phyloP scores from a whole-genome alignment of 768 basidiomycete species.

The Amanita inopinata region DNA sequence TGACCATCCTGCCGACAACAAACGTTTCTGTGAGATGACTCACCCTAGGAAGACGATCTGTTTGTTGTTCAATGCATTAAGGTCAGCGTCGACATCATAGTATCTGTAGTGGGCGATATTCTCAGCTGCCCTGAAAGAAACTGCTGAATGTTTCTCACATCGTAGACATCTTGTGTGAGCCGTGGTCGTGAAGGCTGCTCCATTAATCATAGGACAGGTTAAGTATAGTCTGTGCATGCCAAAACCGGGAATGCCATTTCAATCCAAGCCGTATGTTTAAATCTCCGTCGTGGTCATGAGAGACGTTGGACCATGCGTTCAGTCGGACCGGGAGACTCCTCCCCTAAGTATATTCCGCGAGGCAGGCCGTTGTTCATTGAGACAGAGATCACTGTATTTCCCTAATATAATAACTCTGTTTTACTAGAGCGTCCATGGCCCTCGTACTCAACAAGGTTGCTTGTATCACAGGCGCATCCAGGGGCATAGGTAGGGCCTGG shows the following conservation, averaged over 20 bases:
- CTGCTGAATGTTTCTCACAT: conserved; percentile 30
- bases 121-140: neutral
- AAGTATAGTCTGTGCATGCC: no score
- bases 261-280: no score
- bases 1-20: neutral
- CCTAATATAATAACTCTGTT: no score
- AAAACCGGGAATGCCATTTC: no score
- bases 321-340: no score
- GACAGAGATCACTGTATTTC: no score
- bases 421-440: conserved; percentile 19
- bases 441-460: conserved; percentile 49
- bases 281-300: no score
- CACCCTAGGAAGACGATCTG: conserved; percentile 55
- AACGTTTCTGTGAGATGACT: conserved; percentile 6
- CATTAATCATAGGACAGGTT: neutral
- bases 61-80: conserved; percentile 34
- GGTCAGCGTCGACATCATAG: conserved; percentile 54
- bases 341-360: no score
- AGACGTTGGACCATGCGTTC: no score
- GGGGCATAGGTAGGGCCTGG: conserved; percentile 67
- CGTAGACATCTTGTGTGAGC: conserved; percentile 34
- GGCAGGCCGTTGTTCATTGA: no score
- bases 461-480: conserved; percentile 64
- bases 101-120: conserved; percentile 26
- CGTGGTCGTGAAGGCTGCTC: neutral